A percentile compares a stretch with the other conserved stretches of the same genome.
Conservation (phyloP, 2,329 filamentous ascomycete genomes). For the Phaeosphaeriaceae sp. region DNA sequence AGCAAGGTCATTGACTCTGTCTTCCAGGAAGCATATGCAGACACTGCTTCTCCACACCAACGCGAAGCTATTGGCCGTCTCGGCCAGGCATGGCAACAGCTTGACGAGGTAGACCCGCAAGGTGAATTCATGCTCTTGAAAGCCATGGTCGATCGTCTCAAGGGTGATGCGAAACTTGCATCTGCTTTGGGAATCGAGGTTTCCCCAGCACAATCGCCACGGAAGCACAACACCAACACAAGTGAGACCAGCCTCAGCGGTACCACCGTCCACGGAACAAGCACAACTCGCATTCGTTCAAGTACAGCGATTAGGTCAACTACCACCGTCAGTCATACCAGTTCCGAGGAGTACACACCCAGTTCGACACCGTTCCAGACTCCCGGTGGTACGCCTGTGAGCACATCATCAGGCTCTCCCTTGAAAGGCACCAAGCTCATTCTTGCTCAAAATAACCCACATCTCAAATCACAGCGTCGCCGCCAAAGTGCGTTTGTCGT, state of each 20-base stretch:
- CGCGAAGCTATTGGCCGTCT: slow-evolving; percentile 83
- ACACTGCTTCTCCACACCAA: slow-evolving; percentile 73
- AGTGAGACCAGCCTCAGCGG: slow-evolving; percentile 43
- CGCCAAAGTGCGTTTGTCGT: slow-evolving; percentile 50
- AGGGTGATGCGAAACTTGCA: slow-evolving; percentile 71
- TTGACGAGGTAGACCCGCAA: slow-evolving; percentile 89
- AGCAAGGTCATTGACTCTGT: slow-evolving; percentile 81
- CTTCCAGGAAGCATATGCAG: slow-evolving; percentile 85
- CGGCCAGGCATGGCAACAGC: slow-evolving; percentile 81
- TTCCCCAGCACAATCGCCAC: slow-evolving; percentile 29
- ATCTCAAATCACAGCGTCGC: slow-evolving; percentile 76
- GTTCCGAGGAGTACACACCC: slow-evolving; percentile 25
- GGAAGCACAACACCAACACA: slow-evolving; percentile 39
- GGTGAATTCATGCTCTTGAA: slow-evolving; percentile 86
- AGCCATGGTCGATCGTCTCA: slow-evolving; percentile 75
- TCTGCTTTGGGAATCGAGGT: slow-evolving; percentile 52
- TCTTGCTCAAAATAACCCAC: slow-evolving; percentile 82
- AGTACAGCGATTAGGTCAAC: slow-evolving; percentile 28
- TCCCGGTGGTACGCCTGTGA: slow-evolving; percentile 32
- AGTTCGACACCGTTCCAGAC: slow-evolving; percentile 30
- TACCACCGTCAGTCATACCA: slow-evolving; percentile 23
- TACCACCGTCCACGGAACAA: slow-evolving; percentile 43
- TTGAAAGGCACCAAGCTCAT: slow-evolving; percentile 70
- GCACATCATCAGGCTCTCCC: slow-evolving; percentile 50
- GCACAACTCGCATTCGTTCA: slow-evolving; percentile 43